These are phyloP conservation scores for Kodamaea alishanica DNA, from an alignment of 1,139 yeast genomes.

Conservation along the genomic window DNA sequence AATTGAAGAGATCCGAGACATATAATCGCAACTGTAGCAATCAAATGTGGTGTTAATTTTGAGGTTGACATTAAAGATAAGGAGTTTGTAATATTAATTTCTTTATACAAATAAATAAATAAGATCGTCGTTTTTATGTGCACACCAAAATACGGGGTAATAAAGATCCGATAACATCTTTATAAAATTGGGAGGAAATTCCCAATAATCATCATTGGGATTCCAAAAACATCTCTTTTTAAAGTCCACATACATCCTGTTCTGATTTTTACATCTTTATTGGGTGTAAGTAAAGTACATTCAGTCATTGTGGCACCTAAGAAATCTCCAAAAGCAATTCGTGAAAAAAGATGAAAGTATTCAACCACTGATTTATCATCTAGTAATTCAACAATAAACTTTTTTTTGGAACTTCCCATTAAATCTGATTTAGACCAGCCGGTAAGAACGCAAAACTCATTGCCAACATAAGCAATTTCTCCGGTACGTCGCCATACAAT, in stretches of 20 bases:
- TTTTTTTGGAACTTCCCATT: slow-evolving; percentile 48
- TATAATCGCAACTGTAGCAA: slow-evolving; percentile 31
- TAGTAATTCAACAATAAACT: slow-evolving; percentile 83
- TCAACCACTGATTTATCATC: slow-evolving; percentile 85
- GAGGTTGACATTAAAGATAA: slow-evolving; percentile 1
- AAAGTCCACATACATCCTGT: slow-evolving; percentile 90
- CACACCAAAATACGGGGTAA: not conserved
- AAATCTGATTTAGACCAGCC: slow-evolving; percentile 82
- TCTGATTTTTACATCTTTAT: slow-evolving; percentile 45
- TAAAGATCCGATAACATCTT: not conserved
- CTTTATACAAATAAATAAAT: not conserved
- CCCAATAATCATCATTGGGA: slow-evolving; percentile 90
- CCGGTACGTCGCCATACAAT: slow-evolving; percentile 95
- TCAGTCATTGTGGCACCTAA: slow-evolving; percentile 87
- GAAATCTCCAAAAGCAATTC: slow-evolving; percentile 88
- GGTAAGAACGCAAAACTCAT: slow-evolving; percentile 83
- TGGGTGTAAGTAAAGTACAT: slow-evolving; percentile 68
- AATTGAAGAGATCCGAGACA: slow-evolving; percentile 48
- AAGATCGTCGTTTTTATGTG: not conserved
- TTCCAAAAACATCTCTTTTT: slow-evolving; percentile 60
- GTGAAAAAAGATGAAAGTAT: slow-evolving; percentile 79
- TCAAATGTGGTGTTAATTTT: slow-evolving; percentile 24
- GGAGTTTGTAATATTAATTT: not conserved
- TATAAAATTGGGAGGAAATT: slow-evolving; percentile 75
- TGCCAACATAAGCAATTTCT: slow-evolving; percentile 90